Evolutionary conservation across 1,284 basidiomycete genomes (phyloP), one percentile per base, ranked within the genome.

Genomic region (Filobasidium uniguttulatum): DNA sequence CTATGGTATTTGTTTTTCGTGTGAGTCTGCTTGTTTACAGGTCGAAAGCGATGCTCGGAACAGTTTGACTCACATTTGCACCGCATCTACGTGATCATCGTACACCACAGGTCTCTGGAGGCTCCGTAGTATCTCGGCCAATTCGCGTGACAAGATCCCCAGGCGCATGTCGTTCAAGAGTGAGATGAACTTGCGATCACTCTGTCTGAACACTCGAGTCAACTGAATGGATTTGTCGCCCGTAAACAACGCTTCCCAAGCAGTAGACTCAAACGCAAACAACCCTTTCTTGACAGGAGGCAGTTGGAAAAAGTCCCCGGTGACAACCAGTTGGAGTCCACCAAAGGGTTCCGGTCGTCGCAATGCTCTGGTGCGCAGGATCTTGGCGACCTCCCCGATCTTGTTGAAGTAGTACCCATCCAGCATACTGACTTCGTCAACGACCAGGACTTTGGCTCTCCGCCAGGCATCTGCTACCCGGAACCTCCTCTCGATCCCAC

Each of bases 401-500:
- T 67, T 68, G 59, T 71, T 68, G 44, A 71, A 70, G 1, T 96
- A 73, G 23, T 81, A 79, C 0, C 86, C 91, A 49, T 97, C 94
- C 1, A 98, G 79, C 93, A 98, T 98, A 0, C 93, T 56, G 89
- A 91, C 78, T 77, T 98, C 93, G 64, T 98, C 93, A 48, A 98
- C 82, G 59, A 98, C 82, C 28, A 98, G 75, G 1, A 89, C 83
- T 61, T 81, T 78, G 0, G 82, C 82, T 35, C 77, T 70, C 52
- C 73, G 60, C 87, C 87, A 93, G 44, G 85, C 74, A 5, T 74
- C 70, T 8, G 66, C 62, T 0, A 83, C 77, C 62, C 79, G 83
- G 60, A 75, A 80, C 58, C 84, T 83, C 67, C 79, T 82, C 55
- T 66, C 70, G 52, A 96, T 72, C 65, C 82, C 88, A 1, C 62